Conservation (phyloP, 1,284 basidiomycete species). For the Gymnopus androsaceus region DNA sequence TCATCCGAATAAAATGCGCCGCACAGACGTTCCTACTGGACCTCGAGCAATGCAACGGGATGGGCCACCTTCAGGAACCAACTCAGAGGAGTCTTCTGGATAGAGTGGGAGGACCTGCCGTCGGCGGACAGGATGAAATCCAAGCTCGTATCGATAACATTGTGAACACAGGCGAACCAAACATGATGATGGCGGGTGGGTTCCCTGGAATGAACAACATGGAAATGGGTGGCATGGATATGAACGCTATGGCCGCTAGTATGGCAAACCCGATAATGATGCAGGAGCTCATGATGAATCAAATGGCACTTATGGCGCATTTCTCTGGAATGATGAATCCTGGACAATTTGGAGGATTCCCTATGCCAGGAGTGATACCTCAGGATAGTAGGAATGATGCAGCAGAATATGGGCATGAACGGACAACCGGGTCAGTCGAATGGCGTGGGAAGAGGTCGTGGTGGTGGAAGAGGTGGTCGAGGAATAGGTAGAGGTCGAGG, state of each 20-base stretch:
- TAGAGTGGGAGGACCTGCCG: slow-evolving; percentile 63
- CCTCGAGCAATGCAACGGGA: slow-evolving; percentile 76
- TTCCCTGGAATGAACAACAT: slow-evolving; percentile 58
- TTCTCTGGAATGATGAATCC: slow-evolving; percentile 75
- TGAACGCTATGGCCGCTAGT: slow-evolving; percentile 52
- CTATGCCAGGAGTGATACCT: slow-evolving; percentile 56
- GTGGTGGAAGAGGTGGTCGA: slow-evolving; percentile 43
- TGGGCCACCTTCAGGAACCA: slow-evolving; percentile 37
- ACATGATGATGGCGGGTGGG: slow-evolving; percentile 60
- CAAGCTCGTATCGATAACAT: slow-evolving; percentile 79
- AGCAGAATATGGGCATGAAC: slow-evolving; percentile 40
- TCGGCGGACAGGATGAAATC: slow-evolving; percentile 55
- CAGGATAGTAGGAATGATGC: slow-evolving; percentile 57
- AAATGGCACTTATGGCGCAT: slow-evolving; percentile 85
- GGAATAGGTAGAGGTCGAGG: slow-evolving; percentile 37
- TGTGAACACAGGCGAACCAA: slow-evolving; percentile 56
- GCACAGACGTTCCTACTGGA: slow-evolving; percentile 74
- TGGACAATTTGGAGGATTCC: slow-evolving; percentile 57
- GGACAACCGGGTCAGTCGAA: slow-evolving; percentile 39
- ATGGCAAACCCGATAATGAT: slow-evolving; percentile 70
- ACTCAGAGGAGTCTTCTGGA: slow-evolving; percentile 69
- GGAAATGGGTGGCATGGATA: slow-evolving; percentile 71
- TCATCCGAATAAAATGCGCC: slow-evolving; percentile 66
- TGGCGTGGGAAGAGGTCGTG: slow-evolving; percentile 40
- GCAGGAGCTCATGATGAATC: slow-evolving; percentile 85